Base-by-base conservation (phyloP, 2,329 filamentous ascomycete species). In the Basipetospora sp. region DNA sequence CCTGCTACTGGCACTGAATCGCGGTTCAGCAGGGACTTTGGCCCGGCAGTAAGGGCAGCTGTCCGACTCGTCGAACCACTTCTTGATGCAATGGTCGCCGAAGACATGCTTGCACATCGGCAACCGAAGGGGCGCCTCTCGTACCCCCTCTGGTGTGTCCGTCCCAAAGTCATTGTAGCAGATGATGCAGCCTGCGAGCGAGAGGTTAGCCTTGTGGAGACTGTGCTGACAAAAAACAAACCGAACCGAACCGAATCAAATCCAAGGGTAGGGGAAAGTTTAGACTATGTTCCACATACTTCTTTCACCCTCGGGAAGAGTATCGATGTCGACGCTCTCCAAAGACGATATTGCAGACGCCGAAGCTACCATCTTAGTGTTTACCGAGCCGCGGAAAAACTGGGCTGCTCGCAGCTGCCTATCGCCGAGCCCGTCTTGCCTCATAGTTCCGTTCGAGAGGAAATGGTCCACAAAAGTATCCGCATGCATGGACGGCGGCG, bases 91-190 rank as follows among this genome's bases (percentile, higher is more conserved):
- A 45, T 68, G 62, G 40, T 76, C 64, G 14, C 74, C 74, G 50
- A 79, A 79, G 5, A 78, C 52, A 45, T 79, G 74, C 45, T 69
- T 72, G 58, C 74, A 79, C 45, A 64, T 68, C 3, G 74, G 74
- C 14, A 78, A 53, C 15, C 69, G 67, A 13, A 77, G 51, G 1
- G 74, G 70, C 3, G 54, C 58, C 48, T 79, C 74, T 32, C 58
- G 63, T 15, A 70, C 53, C 2, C 72, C 73, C 44, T 78, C 74
- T 0, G 73, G 71, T 19, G 65, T 72, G 41, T 57, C 51, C 11
- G 64, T 57, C 25, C 70, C 71, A 45, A 68, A 77, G 8, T 75
- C 70, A 44, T 75, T 76, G 48, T 77, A 77, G 54, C 74, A 78
- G 41, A 78, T 78, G 15, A 71, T 63, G 48, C 74, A 78, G 11